Evolutionary conservation across 1,284 basidiomycete species (phyloP), one percentile per base, ranked within the genome.

Genomic region (Ustilago shanxiensis): DNA sequence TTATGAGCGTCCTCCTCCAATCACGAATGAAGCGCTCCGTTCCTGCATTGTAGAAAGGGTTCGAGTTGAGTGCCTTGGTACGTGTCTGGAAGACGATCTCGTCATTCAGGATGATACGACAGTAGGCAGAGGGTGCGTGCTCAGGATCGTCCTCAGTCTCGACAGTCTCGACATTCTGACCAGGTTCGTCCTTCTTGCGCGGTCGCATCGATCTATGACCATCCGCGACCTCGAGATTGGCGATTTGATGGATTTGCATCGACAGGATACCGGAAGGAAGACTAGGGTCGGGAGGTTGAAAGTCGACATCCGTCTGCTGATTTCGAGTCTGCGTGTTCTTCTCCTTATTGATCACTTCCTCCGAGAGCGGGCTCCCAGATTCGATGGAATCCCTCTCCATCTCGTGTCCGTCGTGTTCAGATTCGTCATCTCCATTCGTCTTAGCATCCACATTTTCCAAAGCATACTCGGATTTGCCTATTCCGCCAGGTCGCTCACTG

Each of bases 21-120:
- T 88, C 87, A 22, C 87, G 70, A n/a, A 88, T 75, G 60, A 88
- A 88, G 24, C 88, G 73, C 73, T 88, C 88, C 49, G 87, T 86
- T n/a, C 86, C 81, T 2, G 88, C 88, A 67, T 88, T 88, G 80
- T 86, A 88, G 75, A 88, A 88, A 2, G 88, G 88, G 45, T 86
- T 69, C 2, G 85, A 83, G 41, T 85, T 87, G 58, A 81, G 66
- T n/a, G 73, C 65, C 51, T 88, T 88, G 16, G 87, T 87, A 8
- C 88, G 72, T 0, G 88, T 87, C 10, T 86, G 81, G 65, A 87
- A 88, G 9, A 88, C 79, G 33, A 87, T 79, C 56, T 86, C 84
- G 66, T 88, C 88, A 76, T 88, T 88, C 31, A 88, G 72, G 37
- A 87, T 85, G 33, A 88, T 87, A 54, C 88, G 87, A 61, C 81